Evolutionary conservation across 2,329 filamentous ascomycete genomes (phyloP), one percentile per base, ranked within the genome.

Genomic region (Fusarium sp.): DNA sequence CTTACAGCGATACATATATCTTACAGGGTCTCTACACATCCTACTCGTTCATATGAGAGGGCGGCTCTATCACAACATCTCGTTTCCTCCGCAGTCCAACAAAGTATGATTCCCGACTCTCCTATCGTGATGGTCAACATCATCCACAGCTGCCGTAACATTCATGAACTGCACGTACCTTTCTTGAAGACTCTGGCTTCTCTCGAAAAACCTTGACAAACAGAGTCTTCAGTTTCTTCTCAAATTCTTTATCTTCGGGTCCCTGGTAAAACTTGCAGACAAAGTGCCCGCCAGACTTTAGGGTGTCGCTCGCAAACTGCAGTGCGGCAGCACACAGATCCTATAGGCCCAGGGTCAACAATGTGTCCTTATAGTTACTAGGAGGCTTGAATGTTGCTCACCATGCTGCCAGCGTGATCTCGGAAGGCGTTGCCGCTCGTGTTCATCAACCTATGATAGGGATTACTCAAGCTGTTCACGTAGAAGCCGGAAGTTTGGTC

Each of bases 201-300:
- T 97, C 93, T 69, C 95, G 89, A 78, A 93, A 88, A 2, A 99
- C 97, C 76, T 90, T 94, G 20, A 86, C 84, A 81, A 99, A 99
- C 77, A 98, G 85, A 58, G 88, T 90, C 81, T 90, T 94, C 45
- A 99, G 86, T 76, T 90, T 90, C 71, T 84, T 87, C 84, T 98
- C 95, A 13, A 99, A 84, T 2, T 85, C 86, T 83, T 94, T 95
- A 80, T 98, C 96, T 82, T 98, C 95, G 6, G 88, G 82, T 5
- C 97, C 97, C 82, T 97, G 94, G 82, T 98, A 99, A 83, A 97
- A 99, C 83, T 99, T 99, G 89, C 96, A 98, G 52, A 99, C 89
- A 78, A 99, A 98, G 81, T 97, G 93, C 2, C 97, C 97, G 22
- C 94, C 95, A 5, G 90, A 84, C 77, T 90, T 92, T 24, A 99